A percentile compares a stretch with the other conserved stretches of the same genome.
Evolutionary conservation across 2,329 filamentous ascomycete genomes (phyloP).

Genomic region (Fusarium anguioides): DNA sequence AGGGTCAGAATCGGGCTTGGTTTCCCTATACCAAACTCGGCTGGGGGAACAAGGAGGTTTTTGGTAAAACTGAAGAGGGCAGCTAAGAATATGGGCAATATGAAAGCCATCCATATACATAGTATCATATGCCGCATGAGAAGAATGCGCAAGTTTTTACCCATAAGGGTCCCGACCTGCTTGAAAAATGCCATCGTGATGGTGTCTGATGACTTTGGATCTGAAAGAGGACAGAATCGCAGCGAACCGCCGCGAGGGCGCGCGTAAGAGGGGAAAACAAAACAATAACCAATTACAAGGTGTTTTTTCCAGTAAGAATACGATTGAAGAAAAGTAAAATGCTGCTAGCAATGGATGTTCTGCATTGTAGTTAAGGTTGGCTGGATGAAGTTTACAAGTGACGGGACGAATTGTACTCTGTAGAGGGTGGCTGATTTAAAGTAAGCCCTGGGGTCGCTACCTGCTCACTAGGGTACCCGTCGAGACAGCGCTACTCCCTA

Average conservation of each 20-base stretch:
- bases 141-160: constrained; percentile 71
- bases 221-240: background rate
- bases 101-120: constrained; percentile 66
- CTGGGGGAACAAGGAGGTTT: constrained; percentile 84
- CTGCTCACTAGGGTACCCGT: background rate
- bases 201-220: too few relatives aligned
- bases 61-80: constrained; percentile 76
- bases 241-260: background rate
- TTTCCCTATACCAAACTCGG: constrained; percentile 77
- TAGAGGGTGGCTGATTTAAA: constrained; percentile 5
- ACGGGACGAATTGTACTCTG: too few relatives aligned
- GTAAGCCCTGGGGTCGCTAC: too few relatives aligned
- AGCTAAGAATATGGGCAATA: constrained; percentile 69
- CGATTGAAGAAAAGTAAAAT: background rate
- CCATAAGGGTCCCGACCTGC: constrained; percentile 70
- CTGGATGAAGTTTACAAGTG: too few relatives aligned
- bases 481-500: background rate
- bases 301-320: background rate
- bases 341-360: background rate
- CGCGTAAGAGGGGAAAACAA: too few relatives aligned
- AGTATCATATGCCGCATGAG: constrained; percentile 64
- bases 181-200: constrained; percentile 62
- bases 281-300: too few relatives aligned
- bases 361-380: too few relatives aligned
- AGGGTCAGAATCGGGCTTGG: constrained; percentile 72